phyloP scores from a whole-genome alignment of 768 basidiomycete genomes.

The Kwoniella sp. region DNA sequence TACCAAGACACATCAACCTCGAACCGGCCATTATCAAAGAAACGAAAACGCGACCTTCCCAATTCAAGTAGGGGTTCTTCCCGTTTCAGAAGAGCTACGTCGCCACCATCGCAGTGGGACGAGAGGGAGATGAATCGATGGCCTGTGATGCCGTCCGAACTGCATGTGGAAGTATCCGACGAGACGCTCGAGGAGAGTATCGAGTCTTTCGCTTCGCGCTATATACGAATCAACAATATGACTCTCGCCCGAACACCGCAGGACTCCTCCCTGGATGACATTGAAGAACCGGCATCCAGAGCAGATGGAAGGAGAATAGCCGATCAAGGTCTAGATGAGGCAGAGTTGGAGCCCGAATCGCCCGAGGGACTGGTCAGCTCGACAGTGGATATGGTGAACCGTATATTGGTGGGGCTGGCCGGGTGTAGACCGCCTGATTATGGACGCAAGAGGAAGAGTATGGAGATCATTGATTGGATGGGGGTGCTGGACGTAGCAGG shows the following conservation, averaged over 20 bases:
- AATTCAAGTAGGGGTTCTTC: too few species aligned
- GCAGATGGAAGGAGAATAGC: too few species aligned
- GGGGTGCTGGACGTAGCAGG: slow-evolving; percentile 12
- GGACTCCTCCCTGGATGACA: too few species aligned
- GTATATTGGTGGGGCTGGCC: slow-evolving; percentile 18
- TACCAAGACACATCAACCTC: slow-evolving; percentile 6
- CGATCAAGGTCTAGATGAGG: too few species aligned
- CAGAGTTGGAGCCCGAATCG: background rate
- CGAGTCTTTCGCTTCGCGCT: slow-evolving; percentile 20
- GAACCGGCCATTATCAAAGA: background rate
- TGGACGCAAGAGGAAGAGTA: slow-evolving; percentile 5
- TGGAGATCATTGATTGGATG: slow-evolving; percentile 13
- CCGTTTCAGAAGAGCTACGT: too few species aligned
- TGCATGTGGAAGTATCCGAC: background rate
- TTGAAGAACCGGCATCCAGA: too few species aligned
- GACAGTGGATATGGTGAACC: slow-evolving; percentile 15
- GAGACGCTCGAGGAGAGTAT: slow-evolving; percentile 19
- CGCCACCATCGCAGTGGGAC: background rate
- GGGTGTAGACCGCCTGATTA: slow-evolving; percentile 12
- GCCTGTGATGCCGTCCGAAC: slow-evolving; percentile 13
- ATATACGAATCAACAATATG: slow-evolving; percentile 21
- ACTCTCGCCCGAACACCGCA: background rate
- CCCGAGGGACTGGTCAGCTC: slow-evolving; percentile 17
- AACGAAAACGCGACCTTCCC: background rate
- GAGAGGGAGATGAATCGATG: slow-evolving; percentile 9